Evolutionary conservation across 1,284 basidiomycete genomes (phyloP), one percentile per base, ranked within the genome.

Genomic region (Ganoderma meredithae): DNA sequence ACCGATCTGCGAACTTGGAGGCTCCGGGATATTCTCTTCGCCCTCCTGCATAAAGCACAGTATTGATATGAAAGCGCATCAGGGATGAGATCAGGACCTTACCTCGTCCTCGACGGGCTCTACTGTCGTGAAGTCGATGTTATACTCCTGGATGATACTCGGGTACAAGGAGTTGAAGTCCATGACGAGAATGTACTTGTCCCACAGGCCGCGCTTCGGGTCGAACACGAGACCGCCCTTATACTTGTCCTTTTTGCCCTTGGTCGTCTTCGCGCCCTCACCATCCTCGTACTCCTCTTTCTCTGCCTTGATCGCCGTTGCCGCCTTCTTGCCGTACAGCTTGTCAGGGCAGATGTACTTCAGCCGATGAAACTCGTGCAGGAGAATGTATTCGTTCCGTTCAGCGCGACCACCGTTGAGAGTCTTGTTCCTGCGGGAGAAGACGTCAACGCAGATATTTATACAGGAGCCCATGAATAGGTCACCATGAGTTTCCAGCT

Each of bases 91-190:
- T 22, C 58, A 44, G 85, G 39, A 62, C 92, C 92, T 77, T 13
- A 60, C 58, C 39, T 56, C 62, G n/a, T 92, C 89, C 65, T 90
- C 88, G 10, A 85, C 81, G 49, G 89, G 88, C 58, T 96, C 93
- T 33, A 99, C 91, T 0, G 98, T 99, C 9, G 98, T 99, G 76
- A 99, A 99, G 81, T 99, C 97, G 75, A 99, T 99, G 78, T 99
- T 99, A 81, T 95, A 99, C 83, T 99, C 98, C 77, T 99, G 98
- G 67, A 99, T 99, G 83, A 99, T 99, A 80, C 95, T 97, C 10
- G 98, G 98, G 79, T 99, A 99, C 69, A 99, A 86, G 74, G 96
- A 99, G 83, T 99, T 99, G 90, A 99, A 99, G 82, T 99, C 98
- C 98, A 99, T 99, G 79, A 99, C 97, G 36, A 99, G 86, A 79